Evolutionary conservation across 495 filamentous ascomycete species (phyloP).

Genomic region (Neurospora sp.): DNA sequence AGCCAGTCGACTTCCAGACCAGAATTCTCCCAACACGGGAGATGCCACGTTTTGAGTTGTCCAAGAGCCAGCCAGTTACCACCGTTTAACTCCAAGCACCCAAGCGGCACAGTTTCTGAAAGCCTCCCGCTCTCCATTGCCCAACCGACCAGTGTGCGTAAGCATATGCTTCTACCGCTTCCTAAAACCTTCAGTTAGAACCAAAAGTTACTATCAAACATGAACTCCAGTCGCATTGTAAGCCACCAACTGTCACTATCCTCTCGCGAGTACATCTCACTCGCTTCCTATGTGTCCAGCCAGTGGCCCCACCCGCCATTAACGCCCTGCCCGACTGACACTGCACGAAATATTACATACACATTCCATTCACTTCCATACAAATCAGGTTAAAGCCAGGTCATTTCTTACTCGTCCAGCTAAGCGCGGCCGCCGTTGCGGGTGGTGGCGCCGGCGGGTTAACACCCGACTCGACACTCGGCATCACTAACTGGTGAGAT

Average conservation of each 20-base stretch:
- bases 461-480: not conserved
- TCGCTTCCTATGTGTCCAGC: not conserved
- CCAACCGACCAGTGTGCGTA: not conserved
- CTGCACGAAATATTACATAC: not conserved
- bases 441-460: not conserved
- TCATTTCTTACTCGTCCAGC: not conserved
- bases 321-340: not conserved
- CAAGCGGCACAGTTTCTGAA: not conserved
- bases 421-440: not conserved
- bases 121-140: not conserved
- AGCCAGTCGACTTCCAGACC: not conserved
- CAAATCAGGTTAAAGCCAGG: not conserved
- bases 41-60: not conserved
- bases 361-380: not conserved
- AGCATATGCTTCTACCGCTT: not conserved
- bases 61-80: not conserved
- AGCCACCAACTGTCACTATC: not conserved
- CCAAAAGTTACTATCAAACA: not conserved
- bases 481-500: not conserved
- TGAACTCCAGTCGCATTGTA: not conserved
- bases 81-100: not conserved
- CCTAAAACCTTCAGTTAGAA: not conserved
- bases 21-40: not conserved
- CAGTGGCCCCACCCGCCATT: not conserved
- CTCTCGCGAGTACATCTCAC: not conserved